Percentiles rank a stretch among this genome's conserved stretches.
phyloP scores from a whole-genome alignment of 805 yeast genomes.

The Kodamaea lidongshanica region DNA sequence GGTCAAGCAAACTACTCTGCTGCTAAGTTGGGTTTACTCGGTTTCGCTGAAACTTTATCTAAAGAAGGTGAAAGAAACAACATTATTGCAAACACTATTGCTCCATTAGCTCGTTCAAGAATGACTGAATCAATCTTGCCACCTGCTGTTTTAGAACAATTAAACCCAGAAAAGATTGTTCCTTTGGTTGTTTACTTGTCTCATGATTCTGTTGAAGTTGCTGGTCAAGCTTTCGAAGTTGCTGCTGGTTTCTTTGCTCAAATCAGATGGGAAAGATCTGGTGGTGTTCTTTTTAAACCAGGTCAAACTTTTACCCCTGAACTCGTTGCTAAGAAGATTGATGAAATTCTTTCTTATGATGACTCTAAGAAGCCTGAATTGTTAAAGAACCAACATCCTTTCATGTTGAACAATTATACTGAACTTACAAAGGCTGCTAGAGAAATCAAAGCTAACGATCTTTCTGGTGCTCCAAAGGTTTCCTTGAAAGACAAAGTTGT shows the following conservation, averaged over 20 bases:
- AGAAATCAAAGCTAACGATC: slow-evolving; percentile 47
- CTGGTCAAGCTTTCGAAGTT: slow-evolving; percentile 79
- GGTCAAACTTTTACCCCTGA: slow-evolving; percentile 77
- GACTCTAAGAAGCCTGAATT: slow-evolving; percentile 47
- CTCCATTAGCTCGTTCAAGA: slow-evolving; percentile 91
- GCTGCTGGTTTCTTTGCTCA: slow-evolving; percentile 94
- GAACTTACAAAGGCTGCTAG: slow-evolving; percentile 49
- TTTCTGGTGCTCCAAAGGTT: slow-evolving; percentile 35
- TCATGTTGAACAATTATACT: slow-evolving; percentile 64
- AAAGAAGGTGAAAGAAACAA: slow-evolving; percentile 87
- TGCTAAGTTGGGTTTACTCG: slow-evolving; percentile 85
- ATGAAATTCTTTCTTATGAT: slow-evolving; percentile 57
- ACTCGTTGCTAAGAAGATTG: slow-evolving; percentile 64
- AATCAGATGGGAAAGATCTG: slow-evolving; percentile 90
- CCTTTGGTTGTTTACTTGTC: slow-evolving; percentile 81
- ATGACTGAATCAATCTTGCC: slow-evolving; percentile 93
- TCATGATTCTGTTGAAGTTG: slow-evolving; percentile 54
- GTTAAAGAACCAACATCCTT: slow-evolving; percentile 59
- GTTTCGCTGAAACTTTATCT: slow-evolving; percentile 89
- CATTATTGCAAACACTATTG: slow-evolving; percentile 80
- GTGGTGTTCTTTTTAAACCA: slow-evolving; percentile 79
- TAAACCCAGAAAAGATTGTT: slow-evolving; percentile 85
- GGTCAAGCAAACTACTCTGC: slow-evolving; percentile 96
- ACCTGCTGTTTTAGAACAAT: slow-evolving; percentile 69
- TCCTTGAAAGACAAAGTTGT: slow-evolving; percentile 80